Base-by-base conservation (phyloP, 1,284 basidiomycete species). In the Fistulina hepatica region DNA sequence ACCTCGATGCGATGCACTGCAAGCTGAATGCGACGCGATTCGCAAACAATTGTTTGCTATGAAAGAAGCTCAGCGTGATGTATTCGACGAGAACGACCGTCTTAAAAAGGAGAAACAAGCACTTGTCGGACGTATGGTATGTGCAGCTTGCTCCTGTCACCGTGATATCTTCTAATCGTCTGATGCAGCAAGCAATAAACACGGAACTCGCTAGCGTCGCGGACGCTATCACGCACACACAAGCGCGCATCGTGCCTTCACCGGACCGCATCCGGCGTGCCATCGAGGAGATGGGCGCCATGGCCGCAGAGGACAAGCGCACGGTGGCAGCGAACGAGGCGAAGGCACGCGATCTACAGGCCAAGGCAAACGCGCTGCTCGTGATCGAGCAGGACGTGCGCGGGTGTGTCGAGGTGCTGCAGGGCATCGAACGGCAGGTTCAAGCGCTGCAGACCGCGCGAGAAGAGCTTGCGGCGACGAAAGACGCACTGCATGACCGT, bases 191-290 rank as follows among this genome's bases (percentile, higher is more conserved):
- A 63, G 63, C 56, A 30, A 55, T 84, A 6, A 71, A 70, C 41
- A 60, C 59, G 2, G 77, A 81, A 34, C 64, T 74, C 6, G 59
- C 68, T n/a, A 63, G 66, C 30, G 59, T 74, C 19, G 61, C 68
- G 30, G 79, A 84, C 37, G 60, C 65, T 28, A 76, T 81, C 40
- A 58, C 63, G 7, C 69, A 76, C 31, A 75, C 76, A 0, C 69
- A 75, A 34, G 63, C 73, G 9, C 75, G 86, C 21, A 80, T 93
- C 41, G 86, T 93, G 2, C 84, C 86, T 49, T 89, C 85, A 1
- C 88, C 88, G 0, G 88, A 93, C 32, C 71, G 89, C 24, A 81
- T 91, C 49, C 81, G 78, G 54, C 74, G 79, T 39, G 80, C 76
- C 31, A 91, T 93, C 43, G 59, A 67, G 11, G 69, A 73, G 19